Evolutionary conservation across 345 rosid genomes (phyloP).

Genomic region (Salix koriyanagi): DNA sequence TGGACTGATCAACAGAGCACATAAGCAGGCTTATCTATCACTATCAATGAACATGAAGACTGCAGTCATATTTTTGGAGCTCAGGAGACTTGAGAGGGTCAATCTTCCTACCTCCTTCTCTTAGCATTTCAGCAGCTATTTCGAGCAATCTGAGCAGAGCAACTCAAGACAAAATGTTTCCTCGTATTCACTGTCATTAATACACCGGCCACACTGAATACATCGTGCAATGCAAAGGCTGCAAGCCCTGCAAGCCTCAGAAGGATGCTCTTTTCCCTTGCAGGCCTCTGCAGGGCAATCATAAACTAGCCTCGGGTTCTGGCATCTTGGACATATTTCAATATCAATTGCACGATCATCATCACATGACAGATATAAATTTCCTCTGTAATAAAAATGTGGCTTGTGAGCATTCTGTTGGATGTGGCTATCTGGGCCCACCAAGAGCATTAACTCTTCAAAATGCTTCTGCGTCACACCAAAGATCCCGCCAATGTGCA

Average conservation of each 20-base stretch:
- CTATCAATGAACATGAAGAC: conserved; percentile 41
- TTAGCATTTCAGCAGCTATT: conserved; percentile 22
- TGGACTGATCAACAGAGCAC: conserved; percentile 12
- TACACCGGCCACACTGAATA: conserved; percentile 79
- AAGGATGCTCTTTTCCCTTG: conserved; percentile 39
- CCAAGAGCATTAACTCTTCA: conserved; percentile 54
- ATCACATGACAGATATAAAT: conserved; percentile 54
- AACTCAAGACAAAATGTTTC: conserved; percentile 79
- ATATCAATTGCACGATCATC: conserved; percentile 75
- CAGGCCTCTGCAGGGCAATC: conserved; percentile 89
- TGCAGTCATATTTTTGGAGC: conserved; percentile 17
- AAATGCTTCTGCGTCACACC: conserved; percentile 63
- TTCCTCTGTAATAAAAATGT: conserved; percentile 59
- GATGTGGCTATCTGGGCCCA: conserved; percentile 38
- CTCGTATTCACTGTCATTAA: conserved; percentile 69
- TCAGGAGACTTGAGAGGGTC: conserved; percentile 18
- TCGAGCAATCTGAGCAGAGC: conserved; percentile 66
- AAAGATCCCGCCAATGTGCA: conserved; percentile 72
- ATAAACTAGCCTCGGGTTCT: conserved; percentile 65
- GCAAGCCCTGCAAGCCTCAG: conserved; percentile 75
- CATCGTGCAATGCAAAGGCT: conserved; percentile 75
- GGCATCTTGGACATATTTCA: conserved; percentile 86
- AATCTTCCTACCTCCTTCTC: conserved; percentile 31
- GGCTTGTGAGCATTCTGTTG: conserved; percentile 45
- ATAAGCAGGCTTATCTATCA: conserved; percentile 3